Evolutionary conservation across 2,329 filamentous ascomycete species (phyloP), one percentile per base, ranked within the genome.

Genomic region (Coniochaeta pulveracea): DNA sequence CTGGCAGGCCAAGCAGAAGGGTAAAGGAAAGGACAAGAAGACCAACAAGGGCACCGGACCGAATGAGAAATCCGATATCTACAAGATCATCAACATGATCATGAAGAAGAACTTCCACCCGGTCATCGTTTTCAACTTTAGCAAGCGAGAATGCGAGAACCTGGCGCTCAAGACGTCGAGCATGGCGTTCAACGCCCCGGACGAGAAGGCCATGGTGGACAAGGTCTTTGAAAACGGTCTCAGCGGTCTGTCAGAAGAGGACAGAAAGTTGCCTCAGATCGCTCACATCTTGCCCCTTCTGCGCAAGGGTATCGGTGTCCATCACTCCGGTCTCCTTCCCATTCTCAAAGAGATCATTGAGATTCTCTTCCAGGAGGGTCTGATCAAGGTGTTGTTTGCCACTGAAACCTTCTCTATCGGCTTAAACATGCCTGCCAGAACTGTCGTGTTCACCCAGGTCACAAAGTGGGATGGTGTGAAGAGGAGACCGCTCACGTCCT

Each of bases 321-420:
- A 98, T 69, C 91, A 98, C 57, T 95, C 88, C 21, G 91, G 91
- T 38, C 68, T 98, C 27, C 66, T 98, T 33, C 91, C 91, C 1
- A 96, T 98, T 46, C 63, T 98, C 37, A 98, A 98, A 60, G 91
- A 98, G 58, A 95, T 89, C 0, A 96, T 98, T 43, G 91, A 98
- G 63, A 98, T 98, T 55, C 65, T 98, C 26, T 98, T 98, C 68
- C 91, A 98, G 52, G 91, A 98, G 59, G 88, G 88, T 33, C 63
- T 98, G 26, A 94, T 98, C 65, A 98, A 98, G 60, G 89, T 96
- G 8, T 69, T 98, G 1, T 96, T 98, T 41, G 91, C 91, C 1
- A 98, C 91, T 1, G 93, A 98, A 56, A 98, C 91, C 1, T 98
- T 98, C 60, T 96, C 91, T 4, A 98, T 98, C 43, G 91, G 91